Evolutionary conservation across 1,139 yeast genomes (phyloP).

Genomic region (Pichia cactophila): DNA sequence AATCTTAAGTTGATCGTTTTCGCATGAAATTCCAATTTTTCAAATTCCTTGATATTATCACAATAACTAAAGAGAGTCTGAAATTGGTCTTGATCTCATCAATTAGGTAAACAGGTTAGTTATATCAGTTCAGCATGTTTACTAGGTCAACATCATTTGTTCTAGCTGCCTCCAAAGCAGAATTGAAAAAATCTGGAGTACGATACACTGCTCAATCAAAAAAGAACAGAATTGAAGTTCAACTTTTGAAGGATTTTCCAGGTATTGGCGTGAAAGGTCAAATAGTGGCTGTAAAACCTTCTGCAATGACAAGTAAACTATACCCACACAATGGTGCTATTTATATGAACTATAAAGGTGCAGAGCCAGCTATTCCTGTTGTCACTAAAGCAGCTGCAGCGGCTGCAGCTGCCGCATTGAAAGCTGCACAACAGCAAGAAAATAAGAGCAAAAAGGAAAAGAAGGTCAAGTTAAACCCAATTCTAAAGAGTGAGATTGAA

Average conservation of each 20-base stretch:
- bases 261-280: conserved; percentile 62
- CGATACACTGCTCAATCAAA: conserved; percentile 28
- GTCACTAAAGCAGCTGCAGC: conserved; percentile 30
- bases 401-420: conserved; percentile 15
- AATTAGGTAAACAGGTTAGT: not conserved
- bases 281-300: conserved; percentile 68
- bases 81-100: too few species aligned
- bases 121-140: conserved; percentile 11
- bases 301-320: conserved; percentile 73
- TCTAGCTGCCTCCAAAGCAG: conserved; percentile 14
- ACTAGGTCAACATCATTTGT: conserved; percentile 14
- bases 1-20: too few species aligned
- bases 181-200: conserved; percentile 16
- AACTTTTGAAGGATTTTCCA: conserved; percentile 59
- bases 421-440: conserved; percentile 6
- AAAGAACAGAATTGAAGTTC: conserved; percentile 52
- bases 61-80: too few species aligned
- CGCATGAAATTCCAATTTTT: too few species aligned
- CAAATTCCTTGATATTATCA: too few species aligned
- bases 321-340: conserved; percentile 66
- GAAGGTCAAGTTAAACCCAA: conserved; percentile 11
- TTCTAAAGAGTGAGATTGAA: conserved; percentile 11
- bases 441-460: conserved; percentile 9
- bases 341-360: conserved; percentile 30
- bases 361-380: conserved; percentile 56